These are phyloP conservation scores for Talaromyces ruber DNA, from an alignment of 495 filamentous ascomycete genomes.

Conservation along the genomic window DNA sequence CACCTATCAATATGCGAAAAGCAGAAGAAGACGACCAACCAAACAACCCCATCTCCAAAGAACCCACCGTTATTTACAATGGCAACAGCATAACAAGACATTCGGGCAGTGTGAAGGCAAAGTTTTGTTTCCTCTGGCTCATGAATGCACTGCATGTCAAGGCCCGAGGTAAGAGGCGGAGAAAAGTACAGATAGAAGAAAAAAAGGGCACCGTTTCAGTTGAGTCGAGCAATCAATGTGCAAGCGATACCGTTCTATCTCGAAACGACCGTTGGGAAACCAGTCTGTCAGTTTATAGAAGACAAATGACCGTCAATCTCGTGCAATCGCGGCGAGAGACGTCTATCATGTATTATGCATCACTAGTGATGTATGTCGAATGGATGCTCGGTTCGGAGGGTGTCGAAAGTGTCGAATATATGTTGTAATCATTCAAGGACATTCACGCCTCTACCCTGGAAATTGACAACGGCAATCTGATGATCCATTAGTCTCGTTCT, in stretches of 20 bases:
- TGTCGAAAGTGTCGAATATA: not conserved
- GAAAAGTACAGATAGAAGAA: not conserved
- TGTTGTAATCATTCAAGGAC: not conserved
- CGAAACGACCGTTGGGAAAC: not conserved
- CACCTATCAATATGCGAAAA: not conserved
- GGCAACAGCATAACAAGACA: not conserved
- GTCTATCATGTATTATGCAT: conserved; percentile 1
- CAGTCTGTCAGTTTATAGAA: not conserved
- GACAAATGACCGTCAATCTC: not conserved
- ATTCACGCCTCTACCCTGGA: conserved; percentile 20
- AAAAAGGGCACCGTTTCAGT: not conserved
- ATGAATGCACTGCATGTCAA: not conserved
- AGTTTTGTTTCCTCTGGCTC: not conserved
- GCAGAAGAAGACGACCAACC: not conserved
- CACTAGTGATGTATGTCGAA: not conserved
- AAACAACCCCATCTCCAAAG: not conserved
- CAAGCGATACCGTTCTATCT: not conserved
- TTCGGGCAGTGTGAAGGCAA: not conserved
- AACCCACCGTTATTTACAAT: not conserved
- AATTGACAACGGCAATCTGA: conserved; percentile 36
- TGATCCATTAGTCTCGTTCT: conserved; percentile 6
- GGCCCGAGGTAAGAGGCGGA: not conserved
- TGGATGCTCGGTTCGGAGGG: not conserved
- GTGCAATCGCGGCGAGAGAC: not conserved
- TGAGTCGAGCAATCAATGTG: not conserved